Conservation (phyloP, 768 basidiomycete species). For the Cubamyces lactineus region DNA sequence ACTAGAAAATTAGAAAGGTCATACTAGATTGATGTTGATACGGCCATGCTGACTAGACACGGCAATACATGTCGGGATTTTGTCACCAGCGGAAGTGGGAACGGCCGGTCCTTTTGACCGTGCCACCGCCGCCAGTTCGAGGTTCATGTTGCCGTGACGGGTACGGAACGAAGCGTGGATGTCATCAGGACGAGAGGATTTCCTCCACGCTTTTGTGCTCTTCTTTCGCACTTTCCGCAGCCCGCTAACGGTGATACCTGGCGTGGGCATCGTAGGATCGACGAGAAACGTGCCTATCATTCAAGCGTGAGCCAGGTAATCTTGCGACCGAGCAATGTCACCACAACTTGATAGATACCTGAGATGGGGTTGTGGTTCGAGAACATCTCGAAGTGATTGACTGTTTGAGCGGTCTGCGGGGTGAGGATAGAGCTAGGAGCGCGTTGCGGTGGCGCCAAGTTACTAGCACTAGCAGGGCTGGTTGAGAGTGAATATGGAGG, state of each 20-base stretch:
- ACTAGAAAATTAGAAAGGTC: background rate
- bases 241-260: background rate
- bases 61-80: slow-evolving; percentile 19
- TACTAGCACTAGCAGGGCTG: background rate
- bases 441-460: background rate
- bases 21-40: slow-evolving; percentile 29
- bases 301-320: slow-evolving; percentile 12
- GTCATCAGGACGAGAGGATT: slow-evolving; percentile 1
- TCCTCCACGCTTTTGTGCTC: slow-evolving; percentile 11
- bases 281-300: slow-evolving; percentile 23
- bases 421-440: slow-evolving; percentile 19
- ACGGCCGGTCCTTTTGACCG: background rate
- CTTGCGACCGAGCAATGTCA: background rate
- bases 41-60: slow-evolving; percentile 27
- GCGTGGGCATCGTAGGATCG: slow-evolving; percentile 19
- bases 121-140: slow-evolving; percentile 30
- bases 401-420: slow-evolving; percentile 29
- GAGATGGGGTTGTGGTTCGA: slow-evolving; percentile 31
- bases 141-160: slow-evolving; percentile 28
- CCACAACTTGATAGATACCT: slow-evolving; percentile 18
- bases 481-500: slow-evolving; percentile 15
- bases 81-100: background rate
- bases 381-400: slow-evolving; percentile 32
- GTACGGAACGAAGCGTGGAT: slow-evolving; percentile 32
- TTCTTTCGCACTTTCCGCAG: background rate